Evolutionary conservation across 768 basidiomycete genomes (phyloP).

Genomic region (Kwoniella botswanensis): DNA sequence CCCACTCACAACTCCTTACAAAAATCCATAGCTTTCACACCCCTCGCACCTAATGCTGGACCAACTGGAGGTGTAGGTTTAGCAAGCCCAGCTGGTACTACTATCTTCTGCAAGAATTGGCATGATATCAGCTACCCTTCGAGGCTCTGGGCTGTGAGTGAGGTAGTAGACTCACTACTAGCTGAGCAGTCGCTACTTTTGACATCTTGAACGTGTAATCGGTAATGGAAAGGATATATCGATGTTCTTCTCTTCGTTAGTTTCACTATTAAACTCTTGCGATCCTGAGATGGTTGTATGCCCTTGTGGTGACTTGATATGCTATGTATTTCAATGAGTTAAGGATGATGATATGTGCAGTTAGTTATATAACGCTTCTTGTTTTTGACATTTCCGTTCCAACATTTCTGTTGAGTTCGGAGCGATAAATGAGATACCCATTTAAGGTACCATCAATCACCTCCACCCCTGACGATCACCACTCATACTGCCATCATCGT

Average conservation of each 20-base stretch:
- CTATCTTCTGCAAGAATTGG: constrained; percentile 60
- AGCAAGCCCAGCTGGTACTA: constrained; percentile 91
- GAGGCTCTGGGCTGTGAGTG: neutral
- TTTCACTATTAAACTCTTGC: too few relatives aligned
- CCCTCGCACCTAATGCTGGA: constrained; percentile 94
- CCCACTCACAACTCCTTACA: constrained; percentile 83
- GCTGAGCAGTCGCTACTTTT: constrained; percentile 14
- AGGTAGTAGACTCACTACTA: constrained; percentile 12
- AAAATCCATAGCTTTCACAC: constrained; percentile 99
- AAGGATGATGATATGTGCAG: too few relatives aligned
- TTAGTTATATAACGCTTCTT: neutral
- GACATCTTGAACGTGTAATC: constrained; percentile 6
- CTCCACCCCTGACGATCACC: constrained; percentile 16
- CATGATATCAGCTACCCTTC: neutral
- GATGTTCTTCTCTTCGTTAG: too few relatives aligned
- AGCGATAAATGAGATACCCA: neutral
- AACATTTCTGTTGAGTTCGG: neutral
- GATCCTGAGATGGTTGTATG: too few relatives aligned
- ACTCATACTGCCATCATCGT: too few relatives aligned
- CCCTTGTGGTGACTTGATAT: too few relatives aligned
- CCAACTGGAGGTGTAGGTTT: constrained; percentile 95
- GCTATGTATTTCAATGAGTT: neutral
- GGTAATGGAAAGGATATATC: neutral
- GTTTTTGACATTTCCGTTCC: neutral
- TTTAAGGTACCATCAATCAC: constrained; percentile 1